A percentile compares a stretch with the other conserved stretches of the same genome.
These are phyloP conservation scores for Coemansia sp. DNA, from an alignment of 192 early-diverging fungal species.

Conservation along the genomic window DNA sequence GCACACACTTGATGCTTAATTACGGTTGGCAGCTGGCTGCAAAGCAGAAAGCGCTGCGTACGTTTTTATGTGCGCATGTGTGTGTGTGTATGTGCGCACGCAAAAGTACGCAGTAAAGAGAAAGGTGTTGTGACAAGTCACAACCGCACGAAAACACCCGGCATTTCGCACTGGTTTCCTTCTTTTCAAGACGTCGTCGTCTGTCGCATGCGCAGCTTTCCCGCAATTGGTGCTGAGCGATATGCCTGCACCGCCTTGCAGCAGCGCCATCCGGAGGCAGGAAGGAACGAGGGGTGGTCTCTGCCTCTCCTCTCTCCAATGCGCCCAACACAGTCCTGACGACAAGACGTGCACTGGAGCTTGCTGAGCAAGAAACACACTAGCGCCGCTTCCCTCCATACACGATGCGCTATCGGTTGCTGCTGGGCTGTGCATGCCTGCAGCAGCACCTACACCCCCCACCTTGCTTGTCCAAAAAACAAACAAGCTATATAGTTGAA, in stretches of 20 bases:
- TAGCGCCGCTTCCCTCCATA: no score
- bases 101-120: background rate
- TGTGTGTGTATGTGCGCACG: no score
- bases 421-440: conserved; percentile 1
- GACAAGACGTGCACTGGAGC: no score
- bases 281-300: no score
- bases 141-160: background rate
- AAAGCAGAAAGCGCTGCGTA: background rate
- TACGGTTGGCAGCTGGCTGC: background rate
- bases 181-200: background rate
- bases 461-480: background rate
- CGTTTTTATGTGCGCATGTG: no score
- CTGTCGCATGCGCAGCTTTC: background rate
- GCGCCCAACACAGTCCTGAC: no score
- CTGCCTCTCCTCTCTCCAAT: no score
- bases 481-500: background rate
- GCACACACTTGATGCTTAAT: background rate
- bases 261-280: background rate
- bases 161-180: conserved; percentile 6
- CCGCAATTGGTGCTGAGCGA: background rate
- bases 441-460: background rate
- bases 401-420: background rate
- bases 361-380: no score
- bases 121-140: conserved; percentile 2
- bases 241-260: background rate